Conservation (phyloP, 2,329 filamentous ascomycete genomes). For the Venturia asperata region DNA sequence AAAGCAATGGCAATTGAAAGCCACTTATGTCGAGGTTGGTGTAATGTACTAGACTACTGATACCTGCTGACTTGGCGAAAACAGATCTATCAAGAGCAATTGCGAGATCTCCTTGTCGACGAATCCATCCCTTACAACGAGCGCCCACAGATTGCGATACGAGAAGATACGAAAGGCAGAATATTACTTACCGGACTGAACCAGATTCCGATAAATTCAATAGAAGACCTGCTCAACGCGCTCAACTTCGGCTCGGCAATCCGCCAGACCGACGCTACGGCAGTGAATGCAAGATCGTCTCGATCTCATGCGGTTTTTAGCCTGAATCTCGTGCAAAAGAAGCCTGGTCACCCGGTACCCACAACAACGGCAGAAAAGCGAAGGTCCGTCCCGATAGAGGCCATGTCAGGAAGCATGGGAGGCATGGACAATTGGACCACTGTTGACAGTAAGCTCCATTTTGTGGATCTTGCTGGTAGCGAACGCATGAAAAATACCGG, state of each 20-base stretch:
- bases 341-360: constrained; percentile 43
- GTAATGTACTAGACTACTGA: neutral
- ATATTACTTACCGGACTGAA: constrained; percentile 88
- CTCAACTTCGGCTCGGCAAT: constrained; percentile 90
- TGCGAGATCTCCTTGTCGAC: constrained; percentile 80
- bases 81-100: constrained; percentile 93
- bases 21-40: constrained; percentile 71
- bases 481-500: constrained; percentile 96
- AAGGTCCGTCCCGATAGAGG: constrained; percentile 77
- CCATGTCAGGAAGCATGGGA: constrained; percentile 49
- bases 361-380: constrained; percentile 67
- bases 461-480: constrained; percentile 94
- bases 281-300: constrained; percentile 95
- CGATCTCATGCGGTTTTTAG: constrained; percentile 97
- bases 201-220: constrained; percentile 81
- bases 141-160: constrained; percentile 75
- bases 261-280: constrained; percentile 92
- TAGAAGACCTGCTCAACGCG: constrained; percentile 82
- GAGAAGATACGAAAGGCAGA: constrained; percentile 89
- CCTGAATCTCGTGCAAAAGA: constrained; percentile 84
- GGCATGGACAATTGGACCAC: constrained; percentile 59
- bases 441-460: constrained; percentile 96
- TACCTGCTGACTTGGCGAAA: constrained; percentile 23
- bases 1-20: constrained; percentile 83
- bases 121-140: constrained; percentile 64